Evolutionary conservation across 129 eudicot species (phyloP).

Genomic region (Kitagawia praeruptora): DNA sequence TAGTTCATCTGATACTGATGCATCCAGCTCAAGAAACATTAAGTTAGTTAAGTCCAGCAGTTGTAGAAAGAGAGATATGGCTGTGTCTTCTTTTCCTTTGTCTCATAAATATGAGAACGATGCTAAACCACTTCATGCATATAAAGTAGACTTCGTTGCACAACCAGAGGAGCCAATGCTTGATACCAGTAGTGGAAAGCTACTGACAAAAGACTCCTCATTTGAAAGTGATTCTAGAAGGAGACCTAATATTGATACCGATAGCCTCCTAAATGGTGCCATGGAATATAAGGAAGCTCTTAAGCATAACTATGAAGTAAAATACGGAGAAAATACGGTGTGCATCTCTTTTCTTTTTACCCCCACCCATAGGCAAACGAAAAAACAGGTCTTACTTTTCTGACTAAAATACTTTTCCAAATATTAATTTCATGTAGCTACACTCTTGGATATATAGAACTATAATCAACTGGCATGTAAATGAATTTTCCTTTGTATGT

Average conservation of each 20-base stretch:
- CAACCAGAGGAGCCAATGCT: constrained; percentile 25
- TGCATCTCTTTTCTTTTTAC: constrained; percentile 11
- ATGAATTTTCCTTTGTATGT: neutral
- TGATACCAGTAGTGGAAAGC: constrained; percentile 15
- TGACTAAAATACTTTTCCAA: neutral
- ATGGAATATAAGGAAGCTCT: constrained; percentile 21
- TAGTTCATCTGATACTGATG: constrained; percentile 40
- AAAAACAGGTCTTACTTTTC: neutral
- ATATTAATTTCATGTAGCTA: neutral
- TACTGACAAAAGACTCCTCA: neutral
- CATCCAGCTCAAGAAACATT: constrained; percentile 23
- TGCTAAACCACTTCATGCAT: constrained; percentile 12
- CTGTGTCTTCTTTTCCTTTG: constrained; percentile 9
- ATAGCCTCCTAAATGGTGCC: constrained; percentile 10
- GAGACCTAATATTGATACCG: constrained; percentile 15
- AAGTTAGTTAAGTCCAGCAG: constrained; percentile 38
- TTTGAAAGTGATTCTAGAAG: constrained; percentile 12
- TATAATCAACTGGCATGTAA: neutral
- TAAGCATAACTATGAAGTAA: constrained; percentile 27
- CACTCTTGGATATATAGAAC: neutral
- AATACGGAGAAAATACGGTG: constrained; percentile 28
- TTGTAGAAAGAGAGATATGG: constrained; percentile 22
- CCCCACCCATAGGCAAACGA: neutral
- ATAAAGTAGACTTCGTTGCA: constrained; percentile 13
- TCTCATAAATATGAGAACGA: constrained; percentile 19